phyloP scores from a whole-genome alignment of 768 basidiomycete species.

The Flagelloscypha sp. region DNA sequence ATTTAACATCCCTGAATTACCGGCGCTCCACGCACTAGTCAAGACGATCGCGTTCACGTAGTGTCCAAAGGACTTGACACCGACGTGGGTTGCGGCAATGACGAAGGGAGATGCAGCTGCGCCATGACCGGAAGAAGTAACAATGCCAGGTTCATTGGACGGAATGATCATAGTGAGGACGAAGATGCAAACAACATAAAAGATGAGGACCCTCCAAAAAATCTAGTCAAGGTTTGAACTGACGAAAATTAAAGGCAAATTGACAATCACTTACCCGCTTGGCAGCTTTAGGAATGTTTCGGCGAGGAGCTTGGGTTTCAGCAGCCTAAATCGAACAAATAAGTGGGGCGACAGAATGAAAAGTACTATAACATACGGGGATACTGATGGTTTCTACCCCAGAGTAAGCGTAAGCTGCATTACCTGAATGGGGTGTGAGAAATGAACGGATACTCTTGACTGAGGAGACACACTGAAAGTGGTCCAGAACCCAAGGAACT shows the following conservation, averaged over 20 bases:
- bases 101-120: constrained; percentile 83
- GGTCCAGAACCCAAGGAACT: constrained; percentile 54
- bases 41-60: constrained; percentile 70
- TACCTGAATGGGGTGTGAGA: constrained; percentile 35
- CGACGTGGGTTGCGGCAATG: constrained; percentile 66
- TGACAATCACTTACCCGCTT: constrained; percentile 66
- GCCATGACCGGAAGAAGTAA: constrained; percentile 27
- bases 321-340: too few species aligned
- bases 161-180: constrained; percentile 75
- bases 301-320: constrained; percentile 70
- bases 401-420: constrained; percentile 68
- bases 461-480: constrained; percentile 32
- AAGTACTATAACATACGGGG: constrained; percentile 9
- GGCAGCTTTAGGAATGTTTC: constrained; percentile 72
- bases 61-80: constrained; percentile 59
- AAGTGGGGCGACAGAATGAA: constrained; percentile 31
- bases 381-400: constrained; percentile 50
- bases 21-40: constrained; percentile 65
- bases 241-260: constrained; percentile 30
- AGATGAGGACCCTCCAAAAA: constrained; percentile 1
- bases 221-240: neutral
- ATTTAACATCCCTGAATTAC: constrained; percentile 57
- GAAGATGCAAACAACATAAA: constrained; percentile 45
- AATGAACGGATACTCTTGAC: constrained; percentile 40
- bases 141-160: constrained; percentile 42